A percentile compares a stretch with the other conserved stretches of the same genome.
phyloP scores from a whole-genome alignment of 306 rosid genomes.

The Benincasa hispida region DNA sequence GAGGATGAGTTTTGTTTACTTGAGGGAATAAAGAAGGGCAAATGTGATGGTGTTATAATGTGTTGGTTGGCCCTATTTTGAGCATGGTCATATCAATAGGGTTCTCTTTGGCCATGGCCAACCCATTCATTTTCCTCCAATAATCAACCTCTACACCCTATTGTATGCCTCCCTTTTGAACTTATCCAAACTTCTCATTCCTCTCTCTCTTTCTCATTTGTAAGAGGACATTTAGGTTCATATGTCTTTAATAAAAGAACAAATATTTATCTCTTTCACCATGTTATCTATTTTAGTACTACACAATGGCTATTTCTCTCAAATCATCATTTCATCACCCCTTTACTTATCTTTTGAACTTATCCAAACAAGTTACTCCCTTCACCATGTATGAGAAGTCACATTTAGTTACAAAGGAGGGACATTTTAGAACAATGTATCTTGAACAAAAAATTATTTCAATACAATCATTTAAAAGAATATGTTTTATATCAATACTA shows the following conservation, averaged over 20 bases:
- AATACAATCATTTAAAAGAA: not conserved
- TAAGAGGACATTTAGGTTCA: not conserved
- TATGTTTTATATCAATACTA: not conserved
- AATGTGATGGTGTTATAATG: not conserved
- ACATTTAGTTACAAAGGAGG: too few relatives aligned
- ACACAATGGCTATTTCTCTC: not conserved
- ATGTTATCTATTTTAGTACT: not conserved
- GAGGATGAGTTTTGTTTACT: not conserved
- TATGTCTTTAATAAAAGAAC: not conserved
- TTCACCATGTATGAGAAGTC: not conserved
- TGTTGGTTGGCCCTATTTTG: not conserved
- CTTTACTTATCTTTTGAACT: not conserved
- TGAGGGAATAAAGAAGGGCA: not conserved
- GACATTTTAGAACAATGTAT: not conserved
- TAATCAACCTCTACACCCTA: not conserved
- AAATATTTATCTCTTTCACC: not conserved
- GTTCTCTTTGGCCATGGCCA: not conserved
- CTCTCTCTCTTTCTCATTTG: not conserved
- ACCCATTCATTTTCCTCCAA: not conserved
- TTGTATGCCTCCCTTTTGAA: not conserved
- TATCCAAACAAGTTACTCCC: not conserved
- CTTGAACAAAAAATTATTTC: not conserved
- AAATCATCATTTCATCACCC: not conserved
- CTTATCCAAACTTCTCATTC: not conserved
- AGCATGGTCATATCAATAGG: slow-evolving; percentile 3